Conservation (phyloP, 2,329 filamentous ascomycete species). For the Xylaria multiplex region DNA sequence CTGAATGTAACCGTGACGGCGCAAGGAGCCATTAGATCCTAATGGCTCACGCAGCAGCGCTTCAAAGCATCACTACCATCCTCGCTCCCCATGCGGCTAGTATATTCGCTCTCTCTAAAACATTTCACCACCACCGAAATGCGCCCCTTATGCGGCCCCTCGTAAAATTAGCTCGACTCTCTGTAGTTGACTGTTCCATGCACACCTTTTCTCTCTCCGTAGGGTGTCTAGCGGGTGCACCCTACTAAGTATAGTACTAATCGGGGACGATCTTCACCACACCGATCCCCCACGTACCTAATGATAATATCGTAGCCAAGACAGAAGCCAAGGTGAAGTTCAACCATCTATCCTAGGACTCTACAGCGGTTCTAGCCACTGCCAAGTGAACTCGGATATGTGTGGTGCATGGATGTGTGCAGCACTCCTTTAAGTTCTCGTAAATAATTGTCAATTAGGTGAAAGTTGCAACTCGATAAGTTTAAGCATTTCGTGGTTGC, state of each 20-base stretch:
- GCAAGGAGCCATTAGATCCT: background rate
- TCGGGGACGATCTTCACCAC: background rate
- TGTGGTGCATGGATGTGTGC: background rate
- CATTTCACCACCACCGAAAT: no score
- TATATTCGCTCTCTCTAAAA: background rate
- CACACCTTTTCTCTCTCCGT: background rate
- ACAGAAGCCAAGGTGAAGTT: background rate
- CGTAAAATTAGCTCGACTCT: background rate
- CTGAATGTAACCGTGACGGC: background rate
- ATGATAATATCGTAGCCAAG: background rate
- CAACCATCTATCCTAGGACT: background rate
- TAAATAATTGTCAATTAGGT: background rate
- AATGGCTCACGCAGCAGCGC: background rate
- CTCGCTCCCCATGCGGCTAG: background rate
- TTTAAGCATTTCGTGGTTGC: background rate
- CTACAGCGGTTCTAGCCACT: background rate
- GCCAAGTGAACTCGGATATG: background rate
- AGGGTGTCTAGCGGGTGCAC: background rate
- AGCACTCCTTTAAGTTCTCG: background rate
- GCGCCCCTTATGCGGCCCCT: background rate
- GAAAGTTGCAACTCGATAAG: background rate
- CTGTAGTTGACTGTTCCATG: background rate
- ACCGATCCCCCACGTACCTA: background rate
- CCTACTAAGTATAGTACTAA: background rate
- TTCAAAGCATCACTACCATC: background rate